A percentile compares a stretch with the other conserved stretches of the same genome.
phyloP scores from a whole-genome alignment of 169 alveolate genomes.

The Babesia sp. region DNA sequence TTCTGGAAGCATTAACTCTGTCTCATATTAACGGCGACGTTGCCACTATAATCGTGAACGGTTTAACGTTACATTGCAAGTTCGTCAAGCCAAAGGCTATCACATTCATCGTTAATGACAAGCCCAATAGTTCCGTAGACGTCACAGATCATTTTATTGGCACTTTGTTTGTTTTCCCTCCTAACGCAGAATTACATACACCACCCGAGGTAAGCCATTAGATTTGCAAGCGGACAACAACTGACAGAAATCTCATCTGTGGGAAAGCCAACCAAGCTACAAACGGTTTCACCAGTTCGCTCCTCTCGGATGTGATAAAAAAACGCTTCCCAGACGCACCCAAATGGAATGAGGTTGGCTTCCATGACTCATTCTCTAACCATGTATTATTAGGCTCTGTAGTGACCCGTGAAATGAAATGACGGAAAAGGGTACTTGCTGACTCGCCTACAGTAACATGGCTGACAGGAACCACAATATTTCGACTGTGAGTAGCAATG shows the following conservation, averaged over 20 bases:
- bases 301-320: slow-evolving; percentile 16
- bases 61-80: slow-evolving; percentile 1
- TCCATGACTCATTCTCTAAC: too few relatives aligned
- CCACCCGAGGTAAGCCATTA: not conserved
- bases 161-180: slow-evolving; percentile 30
- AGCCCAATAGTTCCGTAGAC: slow-evolving; percentile 9
- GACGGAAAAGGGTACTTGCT: too few relatives aligned
- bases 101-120: slow-evolving; percentile 27
- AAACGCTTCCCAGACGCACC: not conserved
- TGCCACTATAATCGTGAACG: not conserved
- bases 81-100: slow-evolving; percentile 20
- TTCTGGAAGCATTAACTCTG: slow-evolving; percentile 1
- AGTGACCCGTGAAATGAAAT: too few relatives aligned
- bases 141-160: slow-evolving; percentile 33
- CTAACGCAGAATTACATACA: not conserved
- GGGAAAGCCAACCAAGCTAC: slow-evolving; percentile 15
- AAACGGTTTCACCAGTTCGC: slow-evolving; percentile 6
- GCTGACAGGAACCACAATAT: too few relatives aligned
- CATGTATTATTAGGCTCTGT: too few relatives aligned
- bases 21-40: slow-evolving; percentile 17
- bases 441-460: too few relatives aligned
- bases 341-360: not conserved
- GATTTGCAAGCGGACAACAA: not conserved
- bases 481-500: too few relatives aligned
- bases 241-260: not conserved